Conservation (phyloP, 2,329 filamentous ascomycete species). For the Ophiocordyceps camponoti-saundersi region DNA sequence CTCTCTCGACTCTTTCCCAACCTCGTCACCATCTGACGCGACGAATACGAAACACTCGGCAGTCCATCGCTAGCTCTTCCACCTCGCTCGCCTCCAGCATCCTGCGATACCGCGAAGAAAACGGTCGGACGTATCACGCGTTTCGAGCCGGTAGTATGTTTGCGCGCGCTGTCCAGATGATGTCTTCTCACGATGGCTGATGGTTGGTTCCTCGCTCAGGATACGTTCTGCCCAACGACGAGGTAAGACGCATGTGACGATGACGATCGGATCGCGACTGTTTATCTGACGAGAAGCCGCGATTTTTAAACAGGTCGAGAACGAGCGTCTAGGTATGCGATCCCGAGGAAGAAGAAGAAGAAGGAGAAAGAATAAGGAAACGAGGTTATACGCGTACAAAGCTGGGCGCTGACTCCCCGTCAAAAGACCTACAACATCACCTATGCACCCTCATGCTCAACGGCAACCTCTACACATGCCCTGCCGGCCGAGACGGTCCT, state of each 20-base stretch:
- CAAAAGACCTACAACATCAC: conserved; percentile 18
- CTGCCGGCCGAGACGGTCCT: conserved; percentile 7
- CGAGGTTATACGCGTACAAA: no score
- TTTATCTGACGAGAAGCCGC: not conserved
- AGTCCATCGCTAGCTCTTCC: conserved; percentile 4
- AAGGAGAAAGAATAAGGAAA: not conserved
- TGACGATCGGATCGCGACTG: no score
- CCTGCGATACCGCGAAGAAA: conserved; percentile 16
- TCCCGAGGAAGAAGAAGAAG: not conserved
- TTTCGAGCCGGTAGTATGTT: conserved; percentile 12
- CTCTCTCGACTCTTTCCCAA: no score
- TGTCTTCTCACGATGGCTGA: no score
- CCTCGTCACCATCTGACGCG: not conserved
- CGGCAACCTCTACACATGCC: conserved; percentile 12
- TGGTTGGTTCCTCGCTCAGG: conserved; percentile 3
- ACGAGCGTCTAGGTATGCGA: conserved; percentile 13
- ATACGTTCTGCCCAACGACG: conserved; percentile 14
- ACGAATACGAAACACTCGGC: not conserved
- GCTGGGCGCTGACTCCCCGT: not conserved
- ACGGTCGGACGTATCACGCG: conserved; percentile 20
- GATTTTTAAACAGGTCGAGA: conserved; percentile 8
- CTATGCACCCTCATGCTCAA: conserved; percentile 15
- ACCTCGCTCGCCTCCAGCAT: conserved; percentile 19
- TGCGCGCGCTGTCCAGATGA: not conserved
- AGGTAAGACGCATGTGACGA: conserved; percentile 4